Evolutionary conservation across 495 filamentous ascomycete species (phyloP).

Genomic region (Tuber umbilicatum): DNA sequence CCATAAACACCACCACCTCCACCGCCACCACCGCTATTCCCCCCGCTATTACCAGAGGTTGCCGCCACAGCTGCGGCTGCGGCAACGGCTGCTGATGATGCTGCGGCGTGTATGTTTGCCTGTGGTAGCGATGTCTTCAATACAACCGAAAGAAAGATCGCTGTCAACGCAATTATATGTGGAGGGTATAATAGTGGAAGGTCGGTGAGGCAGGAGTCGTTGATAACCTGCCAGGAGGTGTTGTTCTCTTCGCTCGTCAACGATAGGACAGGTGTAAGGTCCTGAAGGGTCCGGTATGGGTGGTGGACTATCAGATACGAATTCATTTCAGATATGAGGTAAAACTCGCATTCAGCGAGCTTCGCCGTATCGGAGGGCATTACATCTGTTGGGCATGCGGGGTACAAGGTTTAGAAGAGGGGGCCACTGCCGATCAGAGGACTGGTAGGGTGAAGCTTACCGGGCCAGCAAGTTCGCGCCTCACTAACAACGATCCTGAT

Average conservation of each 20-base stretch:
- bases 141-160: slow-evolving; percentile 78
- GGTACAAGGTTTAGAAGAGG: slow-evolving; percentile 24
- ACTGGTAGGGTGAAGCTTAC: slow-evolving; percentile 46
- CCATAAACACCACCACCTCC: slow-evolving; percentile 22
- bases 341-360: slow-evolving; percentile 94
- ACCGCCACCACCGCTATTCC: slow-evolving; percentile 34
- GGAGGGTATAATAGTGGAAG: slow-evolving; percentile 80
- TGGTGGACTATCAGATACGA: slow-evolving; percentile 93
- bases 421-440: slow-evolving; percentile 28
- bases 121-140: slow-evolving; percentile 56
- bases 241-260: slow-evolving; percentile 70
- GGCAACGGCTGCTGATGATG: slow-evolving; percentile 45
- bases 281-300: slow-evolving; percentile 82
- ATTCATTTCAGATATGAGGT: slow-evolving; percentile 87
- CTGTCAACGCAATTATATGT: slow-evolving; percentile 83
- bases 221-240: slow-evolving; percentile 81
- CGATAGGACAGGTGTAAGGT: slow-evolving; percentile 61
- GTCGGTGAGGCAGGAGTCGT: slow-evolving; percentile 94
- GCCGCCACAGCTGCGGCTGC: slow-evolving; percentile 45
- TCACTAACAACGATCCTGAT: slow-evolving; percentile 82
- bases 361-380: slow-evolving; percentile 75
- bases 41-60: slow-evolving; percentile 36
- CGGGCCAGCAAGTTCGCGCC: slow-evolving; percentile 79
- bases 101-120: slow-evolving; percentile 34
- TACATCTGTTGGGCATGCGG: slow-evolving; percentile 53